Conservation (phyloP, 140 eudicot species). For the Anethum foeniculum region DNA sequence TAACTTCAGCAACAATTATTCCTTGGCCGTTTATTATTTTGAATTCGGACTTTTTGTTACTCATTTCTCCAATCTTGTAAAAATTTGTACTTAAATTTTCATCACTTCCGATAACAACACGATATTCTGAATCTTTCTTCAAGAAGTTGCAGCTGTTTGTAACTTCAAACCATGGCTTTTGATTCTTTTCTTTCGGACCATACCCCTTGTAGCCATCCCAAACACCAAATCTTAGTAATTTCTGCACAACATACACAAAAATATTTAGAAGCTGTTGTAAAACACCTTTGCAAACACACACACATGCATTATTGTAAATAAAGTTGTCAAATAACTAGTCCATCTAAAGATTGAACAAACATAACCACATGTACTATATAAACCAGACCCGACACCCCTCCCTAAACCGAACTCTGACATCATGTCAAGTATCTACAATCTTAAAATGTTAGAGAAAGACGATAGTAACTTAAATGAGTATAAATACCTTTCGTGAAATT, state of each 20-base stretch:
- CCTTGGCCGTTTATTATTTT: conserved; percentile 38
- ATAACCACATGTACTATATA: too few relatives aligned
- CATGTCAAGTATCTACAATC: too few relatives aligned
- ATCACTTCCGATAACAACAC: conserved; percentile 30
- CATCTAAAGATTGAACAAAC: too few relatives aligned
- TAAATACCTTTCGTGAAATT: conserved; percentile 38
- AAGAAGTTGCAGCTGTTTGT: conserved; percentile 24
- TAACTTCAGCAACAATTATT: conserved; percentile 33
- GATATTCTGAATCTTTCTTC: conserved; percentile 25
- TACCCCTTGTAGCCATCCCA: conserved; percentile 48
- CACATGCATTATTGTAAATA: background rate
- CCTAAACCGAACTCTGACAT: too few relatives aligned
- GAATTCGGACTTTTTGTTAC: conserved; percentile 26
- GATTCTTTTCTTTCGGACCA: conserved; percentile 19
- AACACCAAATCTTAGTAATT: conserved; percentile 28
- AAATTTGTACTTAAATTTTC: conserved; percentile 12
- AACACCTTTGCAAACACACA: background rate
- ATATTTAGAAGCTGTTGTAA: background rate
- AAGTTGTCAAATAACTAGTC: too few relatives aligned
- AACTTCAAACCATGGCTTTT: conserved; percentile 55
- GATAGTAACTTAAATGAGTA: background rate
- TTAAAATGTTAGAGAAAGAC: too few relatives aligned
- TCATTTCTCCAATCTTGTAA: conserved; percentile 34
- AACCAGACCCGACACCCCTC: too few relatives aligned
- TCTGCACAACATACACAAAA: conserved; percentile 24